Conservation (phyloP, 768 basidiomycete genomes). For the Mycena vulgaris region DNA sequence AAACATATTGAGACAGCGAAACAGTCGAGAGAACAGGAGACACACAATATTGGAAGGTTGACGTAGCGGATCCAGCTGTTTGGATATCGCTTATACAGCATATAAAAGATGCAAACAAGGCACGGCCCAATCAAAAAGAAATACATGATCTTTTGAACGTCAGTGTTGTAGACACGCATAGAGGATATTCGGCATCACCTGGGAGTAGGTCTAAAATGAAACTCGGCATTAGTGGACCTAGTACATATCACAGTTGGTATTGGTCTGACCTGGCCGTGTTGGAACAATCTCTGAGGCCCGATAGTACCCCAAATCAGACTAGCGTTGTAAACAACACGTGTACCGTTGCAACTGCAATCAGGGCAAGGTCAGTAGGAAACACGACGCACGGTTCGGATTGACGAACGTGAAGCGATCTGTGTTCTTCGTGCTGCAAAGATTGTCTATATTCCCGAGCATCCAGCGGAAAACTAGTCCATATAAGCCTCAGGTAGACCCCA, state of each 20-base stretch:
- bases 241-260: no score
- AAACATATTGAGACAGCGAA: background rate
- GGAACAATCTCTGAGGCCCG: slow-evolving; percentile 23
- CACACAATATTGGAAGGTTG: slow-evolving; percentile 24
- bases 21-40: background rate
- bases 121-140: slow-evolving; percentile 24
- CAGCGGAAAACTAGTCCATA: slow-evolving; percentile 15
- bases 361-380: background rate
- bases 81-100: slow-evolving; percentile 23
- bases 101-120: slow-evolving; percentile 13
- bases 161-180: background rate
- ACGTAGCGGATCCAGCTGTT: slow-evolving; percentile 28
- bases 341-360: slow-evolving; percentile 15
- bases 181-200: background rate
- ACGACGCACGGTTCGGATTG: background rate
- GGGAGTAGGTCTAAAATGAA: slow-evolving; percentile 17
- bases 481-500: background rate
- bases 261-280: slow-evolving; percentile 11
- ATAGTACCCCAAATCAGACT: slow-evolving; percentile 25
- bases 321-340: slow-evolving; percentile 20
- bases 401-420: slow-evolving; percentile 22
- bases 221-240: background rate
- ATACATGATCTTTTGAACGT: slow-evolving; percentile 10
- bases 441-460: slow-evolving; percentile 23
- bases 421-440: slow-evolving; percentile 20